These are phyloP conservation scores for Dictyophora rubrovolvata DNA, from an alignment of 768 basidiomycete genomes.

Conservation along the genomic window DNA sequence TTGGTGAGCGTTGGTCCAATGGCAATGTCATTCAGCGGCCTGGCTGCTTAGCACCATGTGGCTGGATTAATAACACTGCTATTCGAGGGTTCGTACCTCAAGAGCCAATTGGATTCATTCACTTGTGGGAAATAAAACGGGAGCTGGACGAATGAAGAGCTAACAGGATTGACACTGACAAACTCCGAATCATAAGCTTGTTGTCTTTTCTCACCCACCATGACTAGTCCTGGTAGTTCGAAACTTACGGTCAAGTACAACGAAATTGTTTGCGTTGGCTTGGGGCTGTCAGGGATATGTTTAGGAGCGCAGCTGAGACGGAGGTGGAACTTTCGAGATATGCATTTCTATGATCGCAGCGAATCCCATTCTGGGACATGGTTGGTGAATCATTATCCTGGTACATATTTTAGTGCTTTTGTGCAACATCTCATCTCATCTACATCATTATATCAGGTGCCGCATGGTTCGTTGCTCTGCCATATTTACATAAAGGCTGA, in stretches of 20 bases:
- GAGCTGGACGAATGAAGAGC: too few relatives aligned
- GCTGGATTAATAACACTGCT: too few relatives aligned
- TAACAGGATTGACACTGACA: too few relatives aligned
- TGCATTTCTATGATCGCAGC: constrained; percentile 15
- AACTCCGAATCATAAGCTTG: too few relatives aligned
- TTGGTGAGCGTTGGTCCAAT: too few relatives aligned
- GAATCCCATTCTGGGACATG: constrained; percentile 14
- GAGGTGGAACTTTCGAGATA: constrained; percentile 11
- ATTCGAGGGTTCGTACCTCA: too few relatives aligned
- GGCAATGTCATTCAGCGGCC: too few relatives aligned
- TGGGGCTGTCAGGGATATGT: constrained; percentile 16
- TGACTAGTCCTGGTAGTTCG: not conserved
- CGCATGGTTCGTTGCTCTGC: constrained; percentile 2
- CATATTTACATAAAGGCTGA: not conserved
- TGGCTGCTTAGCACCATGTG: too few relatives aligned
- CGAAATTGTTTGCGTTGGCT: constrained; percentile 12
- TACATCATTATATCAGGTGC: not conserved
- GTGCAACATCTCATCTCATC: not conserved
- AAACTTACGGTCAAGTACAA: not conserved
- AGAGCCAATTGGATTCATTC: too few relatives aligned
- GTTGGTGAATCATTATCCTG: constrained; percentile 7
- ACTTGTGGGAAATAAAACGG: too few relatives aligned
- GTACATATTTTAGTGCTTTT: not conserved
- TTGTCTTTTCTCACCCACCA: too few relatives aligned
- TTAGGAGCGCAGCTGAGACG: constrained; percentile 15